A percentile compares a stretch with the other conserved stretches of the same genome.
Evolutionary conservation across 1,284 basidiomycete genomes (phyloP).

Genomic region (Mycosarcoma maydis): DNA sequence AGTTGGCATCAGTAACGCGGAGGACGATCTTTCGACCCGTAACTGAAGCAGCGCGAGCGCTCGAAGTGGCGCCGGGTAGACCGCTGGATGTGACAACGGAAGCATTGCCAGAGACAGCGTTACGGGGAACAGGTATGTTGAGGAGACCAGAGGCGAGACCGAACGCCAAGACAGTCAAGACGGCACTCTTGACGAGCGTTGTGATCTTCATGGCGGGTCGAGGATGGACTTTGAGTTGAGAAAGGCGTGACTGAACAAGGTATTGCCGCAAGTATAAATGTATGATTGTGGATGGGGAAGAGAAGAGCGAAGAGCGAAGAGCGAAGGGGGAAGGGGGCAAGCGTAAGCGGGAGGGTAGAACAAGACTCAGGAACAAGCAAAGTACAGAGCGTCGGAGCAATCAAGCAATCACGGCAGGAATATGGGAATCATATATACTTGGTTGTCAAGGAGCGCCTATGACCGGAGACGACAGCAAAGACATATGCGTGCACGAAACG

Average conservation of each 20-base stretch:
- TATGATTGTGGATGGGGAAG: no score
- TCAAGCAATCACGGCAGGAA: no score
- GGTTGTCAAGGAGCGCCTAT: no score
- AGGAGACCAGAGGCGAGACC: constrained; percentile 4
- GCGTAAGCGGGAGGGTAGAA: no score
- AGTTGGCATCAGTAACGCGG: constrained; percentile 41
- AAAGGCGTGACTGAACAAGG: not conserved
- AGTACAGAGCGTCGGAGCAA: no score
- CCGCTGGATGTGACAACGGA: not conserved
- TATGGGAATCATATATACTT: no score
- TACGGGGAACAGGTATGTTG: constrained; percentile 2
- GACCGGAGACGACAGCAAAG: no score
- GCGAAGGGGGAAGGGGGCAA: not conserved
- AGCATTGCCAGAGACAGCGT: not conserved
- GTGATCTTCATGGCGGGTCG: constrained; percentile 24
- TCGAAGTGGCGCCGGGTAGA: not conserved
- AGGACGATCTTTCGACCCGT: constrained; percentile 9
- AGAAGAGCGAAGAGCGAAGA: no score
- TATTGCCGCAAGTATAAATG: not conserved
- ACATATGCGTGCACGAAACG: no score
- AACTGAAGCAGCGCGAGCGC: not conserved
- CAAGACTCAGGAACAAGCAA: no score
- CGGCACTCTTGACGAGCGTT: constrained; percentile 13
- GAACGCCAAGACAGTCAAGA: constrained; percentile 18
- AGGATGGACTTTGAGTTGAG: not conserved